A percentile compares a stretch with the other conserved stretches of the same genome.
Conservation (phyloP, 2,329 filamentous ascomycete genomes). For the Cytospora schulzeri region DNA sequence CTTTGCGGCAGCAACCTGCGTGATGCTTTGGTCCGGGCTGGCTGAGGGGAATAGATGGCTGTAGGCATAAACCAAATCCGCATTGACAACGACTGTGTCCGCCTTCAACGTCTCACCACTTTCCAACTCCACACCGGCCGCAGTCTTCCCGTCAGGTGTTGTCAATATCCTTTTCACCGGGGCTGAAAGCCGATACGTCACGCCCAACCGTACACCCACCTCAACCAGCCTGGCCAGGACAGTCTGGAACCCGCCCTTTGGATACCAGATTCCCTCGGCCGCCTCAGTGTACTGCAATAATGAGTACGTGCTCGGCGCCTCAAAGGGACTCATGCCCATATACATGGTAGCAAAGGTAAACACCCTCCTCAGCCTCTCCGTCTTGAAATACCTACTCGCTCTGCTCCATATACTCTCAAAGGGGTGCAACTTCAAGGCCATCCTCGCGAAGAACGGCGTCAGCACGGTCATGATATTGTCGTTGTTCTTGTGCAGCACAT, state of each 20-base stretch:
- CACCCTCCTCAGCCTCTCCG: conserved; percentile 67
- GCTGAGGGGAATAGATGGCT: conserved; percentile 64
- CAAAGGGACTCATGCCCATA: conserved; percentile 79
- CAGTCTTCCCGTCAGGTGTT: conserved; percentile 51
- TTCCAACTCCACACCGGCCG: conserved; percentile 61
- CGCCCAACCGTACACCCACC: conserved; percentile 64
- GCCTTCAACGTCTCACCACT: conserved; percentile 61
- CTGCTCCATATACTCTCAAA: conserved; percentile 71
- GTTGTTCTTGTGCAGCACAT: conserved; percentile 71
- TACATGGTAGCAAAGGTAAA: conserved; percentile 84
- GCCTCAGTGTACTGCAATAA: conserved; percentile 75
- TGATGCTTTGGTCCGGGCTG: not conserved
- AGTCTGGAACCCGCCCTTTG: conserved; percentile 69
- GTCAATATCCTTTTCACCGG: conserved; percentile 59
- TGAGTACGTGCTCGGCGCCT: conserved; percentile 74
- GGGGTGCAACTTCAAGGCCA: conserved; percentile 65
- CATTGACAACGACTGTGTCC: conserved; percentile 71
- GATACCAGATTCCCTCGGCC: conserved; percentile 77
- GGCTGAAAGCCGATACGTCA: conserved; percentile 62
- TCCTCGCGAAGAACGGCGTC: conserved; percentile 58
- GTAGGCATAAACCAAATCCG: conserved; percentile 75
- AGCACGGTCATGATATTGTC: conserved; percentile 59
- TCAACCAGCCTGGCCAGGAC: conserved; percentile 64
- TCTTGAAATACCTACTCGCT: conserved; percentile 68
- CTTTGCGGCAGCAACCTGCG: conserved; percentile 4